phyloP scores from a whole-genome alignment of 1,284 basidiomycete species.

The Boletellus deceptivus region DNA sequence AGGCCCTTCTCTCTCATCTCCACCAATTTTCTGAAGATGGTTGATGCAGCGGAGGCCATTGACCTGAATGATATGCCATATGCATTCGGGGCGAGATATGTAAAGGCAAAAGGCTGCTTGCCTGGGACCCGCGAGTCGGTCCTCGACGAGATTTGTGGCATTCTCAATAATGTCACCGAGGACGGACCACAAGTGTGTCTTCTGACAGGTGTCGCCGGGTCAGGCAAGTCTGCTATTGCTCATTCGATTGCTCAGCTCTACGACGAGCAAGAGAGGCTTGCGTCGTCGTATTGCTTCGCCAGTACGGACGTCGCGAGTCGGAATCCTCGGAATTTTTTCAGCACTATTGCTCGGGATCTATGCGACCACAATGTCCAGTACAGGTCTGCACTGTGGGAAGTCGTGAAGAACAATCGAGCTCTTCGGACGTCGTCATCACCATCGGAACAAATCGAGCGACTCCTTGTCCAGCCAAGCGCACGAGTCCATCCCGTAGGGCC shows the following conservation, averaged over 20 bases:
- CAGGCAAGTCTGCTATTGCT: background rate
- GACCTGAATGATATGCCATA: background rate
- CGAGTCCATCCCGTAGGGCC: background rate
- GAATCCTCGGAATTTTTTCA: background rate
- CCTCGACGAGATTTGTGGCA: slow-evolving; percentile 13
- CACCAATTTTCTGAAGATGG: too few relatives aligned
- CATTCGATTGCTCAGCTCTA: background rate
- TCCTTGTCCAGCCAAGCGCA: slow-evolving; percentile 3
- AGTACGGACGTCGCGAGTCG: background rate
- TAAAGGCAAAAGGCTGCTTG: background rate
- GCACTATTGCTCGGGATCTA: slow-evolving; percentile 5
- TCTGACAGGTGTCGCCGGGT: background rate
- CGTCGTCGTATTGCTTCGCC: background rate
- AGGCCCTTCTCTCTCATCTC: background rate
- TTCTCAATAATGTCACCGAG: background rate
- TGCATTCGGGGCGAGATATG: background rate
- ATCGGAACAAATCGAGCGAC: background rate
- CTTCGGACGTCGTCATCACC: slow-evolving; percentile 1
- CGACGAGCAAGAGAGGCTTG: background rate
- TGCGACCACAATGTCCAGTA: slow-evolving; percentile 1
- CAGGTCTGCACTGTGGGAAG: slow-evolving; percentile 1
- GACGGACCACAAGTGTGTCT: background rate
- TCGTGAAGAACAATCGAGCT: slow-evolving; percentile 1
- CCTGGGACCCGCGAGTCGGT: background rate
- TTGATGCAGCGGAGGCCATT: background rate